Evolutionary conservation across 192 early-diverging fungal species (phyloP), one percentile per base, ranked within the genome.

Genomic region (Backusella morwellensis): DNA sequence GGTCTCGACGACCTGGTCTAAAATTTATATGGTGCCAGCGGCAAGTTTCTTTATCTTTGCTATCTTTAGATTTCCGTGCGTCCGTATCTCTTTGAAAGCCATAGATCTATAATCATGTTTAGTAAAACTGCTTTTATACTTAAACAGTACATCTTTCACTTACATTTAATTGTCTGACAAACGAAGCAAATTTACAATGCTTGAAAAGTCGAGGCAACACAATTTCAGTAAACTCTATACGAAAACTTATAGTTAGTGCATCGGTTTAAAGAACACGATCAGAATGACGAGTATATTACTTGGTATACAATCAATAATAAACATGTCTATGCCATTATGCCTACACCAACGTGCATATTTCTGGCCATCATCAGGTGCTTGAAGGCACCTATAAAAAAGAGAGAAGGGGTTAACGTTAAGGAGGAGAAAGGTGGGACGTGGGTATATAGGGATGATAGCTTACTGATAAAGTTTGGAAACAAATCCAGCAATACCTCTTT

Each of bases 111-210:
- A 38, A 17, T 19, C 6, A 63, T 32, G 14, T 19, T 29, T 26
- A 72, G 42, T 47, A 26, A 26, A 19, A 34, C 14, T 23, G 1
- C 9, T 36, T 8, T 70, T 67, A 34, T 32, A 7, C n/a, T 44
- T 47, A 50, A 70, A 15, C 26, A 32, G 1, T 35, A 21, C 26
- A 42, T 41, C 0, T 12, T 63, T 63, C 21, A 29, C 54, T 75
- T 86, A 86, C 85, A 82, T 86, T 86, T 36, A 86, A 47, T 72
- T 86, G 85, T 35, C 85, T 66, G 19, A 86, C 85, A 81, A 86
- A 86, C 7, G 85, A 86, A 36, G 85, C 81, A 75, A 86, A 86
- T 76, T 86, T 86, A 69, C 85, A 86, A 66, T 86, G 85, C 63
- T 86, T 86, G 70, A 86, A 86, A 35, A 77, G 73, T 73, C 79